phyloP scores from a whole-genome alignment of 2,329 filamentous ascomycete species.

The Hypoxylon sp. region DNA sequence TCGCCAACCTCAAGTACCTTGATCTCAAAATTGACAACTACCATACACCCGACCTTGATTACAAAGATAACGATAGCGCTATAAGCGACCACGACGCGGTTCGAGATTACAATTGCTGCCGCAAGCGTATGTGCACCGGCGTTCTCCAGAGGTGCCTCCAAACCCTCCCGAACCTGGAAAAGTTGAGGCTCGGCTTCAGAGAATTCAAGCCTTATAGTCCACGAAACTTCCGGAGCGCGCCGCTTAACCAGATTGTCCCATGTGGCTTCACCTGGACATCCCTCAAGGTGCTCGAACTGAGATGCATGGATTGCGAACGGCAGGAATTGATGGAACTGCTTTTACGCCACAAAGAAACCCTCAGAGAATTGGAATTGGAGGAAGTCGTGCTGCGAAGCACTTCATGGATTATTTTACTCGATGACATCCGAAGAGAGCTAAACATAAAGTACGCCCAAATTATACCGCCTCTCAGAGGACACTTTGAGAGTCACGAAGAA shows the following conservation, averaged over 20 bases:
- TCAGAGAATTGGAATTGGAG: neutral
- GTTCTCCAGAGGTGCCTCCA: constrained; percentile 7
- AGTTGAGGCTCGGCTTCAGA: neutral
- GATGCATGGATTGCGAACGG: neutral
- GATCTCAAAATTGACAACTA: neutral
- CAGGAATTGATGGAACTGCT: constrained; percentile 26
- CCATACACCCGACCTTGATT: neutral
- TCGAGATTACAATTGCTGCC: neutral
- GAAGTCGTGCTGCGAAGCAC: neutral
- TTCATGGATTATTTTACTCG: constrained; percentile 15
- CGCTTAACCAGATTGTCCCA: neutral
- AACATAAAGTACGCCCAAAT: constrained; percentile 3
- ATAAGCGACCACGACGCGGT: too few relatives aligned
- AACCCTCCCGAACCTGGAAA: neutral
- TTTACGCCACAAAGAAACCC: constrained; percentile 5
- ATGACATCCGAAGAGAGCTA: constrained; percentile 13
- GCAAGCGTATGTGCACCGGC: neutral
- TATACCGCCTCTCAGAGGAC: neutral
- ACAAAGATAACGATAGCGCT: too few relatives aligned
- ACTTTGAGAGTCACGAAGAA: neutral
- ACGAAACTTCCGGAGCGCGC: neutral
- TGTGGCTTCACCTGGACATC: neutral
- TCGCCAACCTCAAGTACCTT: constrained; percentile 3
- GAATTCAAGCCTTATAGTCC: neutral
- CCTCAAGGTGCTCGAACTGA: neutral